Conservation (phyloP, 2,329 filamentous ascomycete genomes). For the Blumeria graminis region DNA sequence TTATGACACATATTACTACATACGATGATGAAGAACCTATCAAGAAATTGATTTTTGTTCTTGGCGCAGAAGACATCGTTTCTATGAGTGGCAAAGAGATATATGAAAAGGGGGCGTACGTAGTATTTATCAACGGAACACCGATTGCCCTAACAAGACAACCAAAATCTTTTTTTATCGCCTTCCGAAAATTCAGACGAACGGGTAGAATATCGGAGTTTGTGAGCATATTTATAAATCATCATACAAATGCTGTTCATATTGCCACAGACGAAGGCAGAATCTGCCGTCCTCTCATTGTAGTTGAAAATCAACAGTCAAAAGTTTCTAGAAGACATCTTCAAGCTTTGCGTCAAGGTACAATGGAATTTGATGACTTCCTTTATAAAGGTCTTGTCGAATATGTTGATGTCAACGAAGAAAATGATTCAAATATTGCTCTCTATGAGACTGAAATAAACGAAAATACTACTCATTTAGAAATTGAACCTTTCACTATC, state of each 20-base stretch:
- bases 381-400: conserved; percentile 74
- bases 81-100: conserved; percentile 67
- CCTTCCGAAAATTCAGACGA: conserved; percentile 66
- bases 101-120: conserved; percentile 60
- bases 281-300: conserved; percentile 86
- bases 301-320: conserved; percentile 70
- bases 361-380: conserved; percentile 83
- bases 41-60: conserved; percentile 58
- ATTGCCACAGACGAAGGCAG: conserved; percentile 93
- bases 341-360: conserved; percentile 57
- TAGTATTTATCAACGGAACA: conserved; percentile 89
- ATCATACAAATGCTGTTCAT: conserved; percentile 74
- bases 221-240: conserved; percentile 88
- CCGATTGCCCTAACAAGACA: conserved; percentile 69
- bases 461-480: conserved; percentile 68
- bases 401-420: conserved; percentile 94
- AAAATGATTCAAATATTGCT: conserved; percentile 86
- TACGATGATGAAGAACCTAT: conserved; percentile 86
- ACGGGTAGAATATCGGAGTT: conserved; percentile 88
- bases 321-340: conserved; percentile 61
- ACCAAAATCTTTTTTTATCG: conserved; percentile 65
- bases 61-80: conserved; percentile 65
- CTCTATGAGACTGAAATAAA: conserved; percentile 71
- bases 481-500: conserved; percentile 95
- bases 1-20: conserved; percentile 98